Conservation (phyloP, 805 yeast genomes). For the Grigorovia transvaalensis region DNA sequence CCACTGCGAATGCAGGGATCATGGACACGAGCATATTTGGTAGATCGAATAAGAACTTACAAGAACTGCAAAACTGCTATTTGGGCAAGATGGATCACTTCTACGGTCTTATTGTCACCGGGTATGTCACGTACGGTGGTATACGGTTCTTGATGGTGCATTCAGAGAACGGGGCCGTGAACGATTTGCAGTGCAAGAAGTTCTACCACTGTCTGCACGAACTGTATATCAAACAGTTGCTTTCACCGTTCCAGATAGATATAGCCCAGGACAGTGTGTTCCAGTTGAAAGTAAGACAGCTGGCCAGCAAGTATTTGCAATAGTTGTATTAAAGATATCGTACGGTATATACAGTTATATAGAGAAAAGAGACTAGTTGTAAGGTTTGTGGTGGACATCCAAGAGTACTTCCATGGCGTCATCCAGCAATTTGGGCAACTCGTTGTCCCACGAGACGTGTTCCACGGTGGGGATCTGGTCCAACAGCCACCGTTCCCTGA, state of each 20-base stretch:
- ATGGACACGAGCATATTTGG: not conserved
- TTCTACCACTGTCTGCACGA: constrained; percentile 83
- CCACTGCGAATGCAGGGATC: not conserved
- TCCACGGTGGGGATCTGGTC: constrained; percentile 19
- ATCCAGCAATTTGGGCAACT: constrained; percentile 15
- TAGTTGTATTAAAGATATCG: not conserved
- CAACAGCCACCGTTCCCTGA: constrained; percentile 29
- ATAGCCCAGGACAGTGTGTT: constrained; percentile 44
- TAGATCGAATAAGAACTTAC: not conserved
- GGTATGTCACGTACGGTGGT: constrained; percentile 81
- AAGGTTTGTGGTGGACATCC: constrained; percentile 3
- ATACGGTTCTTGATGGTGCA: constrained; percentile 68
- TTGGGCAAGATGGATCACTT: constrained; percentile 76
- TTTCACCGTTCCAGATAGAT: constrained; percentile 79
- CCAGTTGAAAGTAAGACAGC: constrained; percentile 57
- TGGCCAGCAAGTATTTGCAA: constrained; percentile 69
- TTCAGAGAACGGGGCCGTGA: constrained; percentile 29
- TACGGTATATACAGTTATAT: not conserved
- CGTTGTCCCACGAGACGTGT: constrained; percentile 6
- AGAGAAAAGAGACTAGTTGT: not conserved
- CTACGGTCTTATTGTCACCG: constrained; percentile 73
- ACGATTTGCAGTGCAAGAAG: constrained; percentile 69
- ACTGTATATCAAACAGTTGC: constrained; percentile 69
- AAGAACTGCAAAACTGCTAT: constrained; percentile 30
- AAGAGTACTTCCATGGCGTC: constrained; percentile 15